Evolutionary conservation across 2,329 filamentous ascomycete species (phyloP), one percentile per base, ranked within the genome.

Genomic region (Periconia sp.): DNA sequence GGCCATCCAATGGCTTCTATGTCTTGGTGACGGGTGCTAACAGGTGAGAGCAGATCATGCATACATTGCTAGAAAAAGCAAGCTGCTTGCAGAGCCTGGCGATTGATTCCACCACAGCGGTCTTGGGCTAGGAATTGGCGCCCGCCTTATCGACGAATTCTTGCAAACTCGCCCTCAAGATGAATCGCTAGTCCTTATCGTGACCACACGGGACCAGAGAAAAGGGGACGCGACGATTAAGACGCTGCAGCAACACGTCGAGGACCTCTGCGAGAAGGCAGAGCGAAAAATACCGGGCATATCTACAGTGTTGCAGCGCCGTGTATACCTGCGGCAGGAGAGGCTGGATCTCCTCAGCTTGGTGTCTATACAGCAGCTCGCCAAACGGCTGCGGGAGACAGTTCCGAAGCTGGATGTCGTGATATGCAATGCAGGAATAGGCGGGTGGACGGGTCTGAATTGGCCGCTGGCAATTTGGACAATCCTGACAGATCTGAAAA

Each of bases 131-230:
- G 87, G 88, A 51, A 92, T 90, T 62, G 90, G 89, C 71, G 85
- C 89, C 68, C 90, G 91, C 56, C 81, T 96, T 52, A 93, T 96
- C 63, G 91, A 96, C 77, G 90, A 96, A 66, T 97, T 96, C 78
- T 85, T 96, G 55, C 77, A 80, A 54, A 84, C 85, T 13, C 86
- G 85, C 35, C 84, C 88, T 30, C 79, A 85, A 46, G 79, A 81
- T 30, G 82, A 90, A 53, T 85, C 88, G 65, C 84, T 97, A 43
- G 83, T 91, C 62, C 81, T 97, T 50, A 85, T 97, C 58, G 86
- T 91, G 59, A 96, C 91, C 6, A 96, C 93, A 1, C 89, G 93
- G 59, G 88, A 87, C 65, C 71, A 80, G 42, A 76, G 79, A 56
- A 97, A 97, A 77, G 89, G 88, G 47, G 81, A 83, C 54, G 87